Evolutionary conservation across 164 flowering plant genomes (phyloP).

Genomic region (Vitis cinerea): DNA sequence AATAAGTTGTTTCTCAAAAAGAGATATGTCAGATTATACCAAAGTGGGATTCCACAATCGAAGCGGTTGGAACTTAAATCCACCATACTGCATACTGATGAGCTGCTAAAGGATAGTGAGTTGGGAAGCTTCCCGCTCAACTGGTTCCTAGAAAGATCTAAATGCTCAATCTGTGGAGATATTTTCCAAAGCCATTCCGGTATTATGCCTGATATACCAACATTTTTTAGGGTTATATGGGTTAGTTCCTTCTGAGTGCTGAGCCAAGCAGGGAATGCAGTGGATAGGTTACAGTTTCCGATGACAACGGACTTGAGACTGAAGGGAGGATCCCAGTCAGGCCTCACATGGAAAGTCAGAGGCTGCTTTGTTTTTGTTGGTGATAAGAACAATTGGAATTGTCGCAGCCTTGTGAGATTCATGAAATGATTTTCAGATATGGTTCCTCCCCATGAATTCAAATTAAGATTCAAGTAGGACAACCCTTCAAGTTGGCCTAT

Average conservation of each 20-base stretch:
- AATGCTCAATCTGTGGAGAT: background rate
- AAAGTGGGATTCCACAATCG: slow-evolving; percentile 16
- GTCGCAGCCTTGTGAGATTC: slow-evolving; percentile 4
- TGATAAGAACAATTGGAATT: no score
- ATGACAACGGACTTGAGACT: background rate
- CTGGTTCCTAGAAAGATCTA: slow-evolving; percentile 19
- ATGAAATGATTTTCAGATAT: slow-evolving; percentile 9
- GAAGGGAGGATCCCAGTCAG: slow-evolving; percentile 31
- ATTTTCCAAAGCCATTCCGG: slow-evolving; percentile 23
- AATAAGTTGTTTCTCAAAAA: slow-evolving; percentile 15
- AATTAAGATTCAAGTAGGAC: background rate
- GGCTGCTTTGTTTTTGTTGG: no score
- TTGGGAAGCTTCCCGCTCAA: slow-evolving; percentile 20
- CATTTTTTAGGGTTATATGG: background rate
- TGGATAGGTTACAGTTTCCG: no score
- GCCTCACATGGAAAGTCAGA: no score
- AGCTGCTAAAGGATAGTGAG: background rate
- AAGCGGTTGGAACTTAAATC: slow-evolving; percentile 23
- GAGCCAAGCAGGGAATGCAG: slow-evolving; percentile 28
- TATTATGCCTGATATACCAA: slow-evolving; percentile 16
- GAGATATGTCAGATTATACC: background rate
- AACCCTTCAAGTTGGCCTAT: slow-evolving; percentile 15
- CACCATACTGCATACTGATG: background rate
- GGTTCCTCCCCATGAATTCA: slow-evolving; percentile 13
- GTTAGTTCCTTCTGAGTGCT: slow-evolving; percentile 17